Base-by-base conservation (phyloP, 2,329 filamentous ascomycete species). In the Exophiala aquamarina region DNA sequence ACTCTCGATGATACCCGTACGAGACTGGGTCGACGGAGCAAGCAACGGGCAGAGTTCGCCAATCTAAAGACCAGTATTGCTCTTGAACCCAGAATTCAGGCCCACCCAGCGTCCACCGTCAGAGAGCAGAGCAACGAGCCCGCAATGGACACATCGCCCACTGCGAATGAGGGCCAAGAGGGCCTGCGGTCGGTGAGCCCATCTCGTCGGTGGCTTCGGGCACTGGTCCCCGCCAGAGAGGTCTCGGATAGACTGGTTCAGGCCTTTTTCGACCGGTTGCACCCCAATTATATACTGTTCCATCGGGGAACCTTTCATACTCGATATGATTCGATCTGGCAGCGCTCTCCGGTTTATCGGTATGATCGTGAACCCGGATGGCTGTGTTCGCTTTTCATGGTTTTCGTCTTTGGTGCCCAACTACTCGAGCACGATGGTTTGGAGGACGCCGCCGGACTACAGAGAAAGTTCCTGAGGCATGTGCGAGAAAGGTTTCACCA, bases 51-150 rank as follows among this genome's bases (percentile, higher is more conserved):
- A n/a, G 32, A 34, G 13, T 34, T 34, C 17, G 32, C 32, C 7
- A 34, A 18, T 34, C 32, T 34, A n/a, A 34, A 34, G 32, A 34
- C 32, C 32, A 34, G 32, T n/a, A 34, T 34, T 34, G 32, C 32
- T 5, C 32, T 34, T 34, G 32, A 34, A 14, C 32, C 32, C 13
- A 34, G 32, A 34, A 34, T 34, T 14, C 13, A 34, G 17, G 17
- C 32, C 8, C 32, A 34, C 17, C 32, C 32, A 8, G 32, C 32
- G 7, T 34, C 32, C n/a, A 34, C 32, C n/a, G 32, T 34, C 6
- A 34, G 32, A 34, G 13, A 34, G 17, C 13, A 34, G 6, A 34
- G 17, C n/a, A 34, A 34, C n/a, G 13, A 34, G 7, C 13, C 6
- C 6, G 6, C 32, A 34, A 34, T n/a, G 5, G 6, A n/a, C 13